Evolutionary conservation across 768 basidiomycete genomes (phyloP).

Genomic region (Calvatia gigantea): DNA sequence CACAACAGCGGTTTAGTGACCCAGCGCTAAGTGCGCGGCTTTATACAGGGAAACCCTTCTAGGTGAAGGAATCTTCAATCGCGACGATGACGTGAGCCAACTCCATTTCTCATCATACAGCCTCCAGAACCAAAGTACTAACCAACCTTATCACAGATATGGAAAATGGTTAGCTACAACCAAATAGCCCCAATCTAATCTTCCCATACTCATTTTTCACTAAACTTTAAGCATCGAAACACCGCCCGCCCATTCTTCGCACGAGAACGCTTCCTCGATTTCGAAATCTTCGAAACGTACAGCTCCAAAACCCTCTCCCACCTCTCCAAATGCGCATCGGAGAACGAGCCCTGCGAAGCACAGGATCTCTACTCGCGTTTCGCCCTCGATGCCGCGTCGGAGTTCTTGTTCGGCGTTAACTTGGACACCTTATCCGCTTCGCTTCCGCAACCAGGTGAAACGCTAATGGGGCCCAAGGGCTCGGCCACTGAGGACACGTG

Average conservation of each 20-base stretch:
- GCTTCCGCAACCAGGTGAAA: constrained; percentile 46
- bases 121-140: background rate
- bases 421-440: constrained; percentile 54
- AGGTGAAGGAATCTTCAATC: constrained; percentile 76
- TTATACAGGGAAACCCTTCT: constrained; percentile 50
- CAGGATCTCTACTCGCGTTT: constrained; percentile 70
- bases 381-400: constrained; percentile 67
- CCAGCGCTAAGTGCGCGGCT: background rate
- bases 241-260: constrained; percentile 74
- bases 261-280: constrained; percentile 67
- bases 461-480: constrained; percentile 52
- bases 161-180: constrained; percentile 54
- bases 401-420: constrained; percentile 69
- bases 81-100: constrained; percentile 60
- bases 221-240: constrained; percentile 49
- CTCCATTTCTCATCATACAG: background rate
- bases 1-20: background rate
- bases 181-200: background rate
- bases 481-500: constrained; percentile 56
- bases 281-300: constrained; percentile 62
- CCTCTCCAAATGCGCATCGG: constrained; percentile 36
- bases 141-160: constrained; percentile 33
- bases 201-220: background rate
- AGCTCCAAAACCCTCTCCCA: constrained; percentile 43
- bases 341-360: constrained; percentile 48